Conservation (phyloP, 331 rosid species). For the Malus hybrid region DNA sequence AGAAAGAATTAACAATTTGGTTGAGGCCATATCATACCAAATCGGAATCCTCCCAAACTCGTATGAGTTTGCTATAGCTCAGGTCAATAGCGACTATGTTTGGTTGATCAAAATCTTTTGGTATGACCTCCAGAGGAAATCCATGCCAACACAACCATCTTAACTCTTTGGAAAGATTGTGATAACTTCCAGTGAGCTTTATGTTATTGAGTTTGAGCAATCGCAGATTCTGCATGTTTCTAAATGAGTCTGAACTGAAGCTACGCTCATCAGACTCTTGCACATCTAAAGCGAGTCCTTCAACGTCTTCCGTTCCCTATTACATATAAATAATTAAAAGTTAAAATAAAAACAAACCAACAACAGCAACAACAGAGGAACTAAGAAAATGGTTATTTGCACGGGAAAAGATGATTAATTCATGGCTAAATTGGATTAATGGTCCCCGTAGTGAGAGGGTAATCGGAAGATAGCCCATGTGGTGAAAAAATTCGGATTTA, state of each 20-base stretch:
- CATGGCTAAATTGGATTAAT: too few relatives aligned
- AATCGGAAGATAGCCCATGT: too few relatives aligned
- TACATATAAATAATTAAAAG: too few relatives aligned
- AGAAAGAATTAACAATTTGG: too few relatives aligned
- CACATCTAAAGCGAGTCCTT: background rate
- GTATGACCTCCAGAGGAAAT: slow-evolving; percentile 12
- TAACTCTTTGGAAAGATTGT: slow-evolving; percentile 6
- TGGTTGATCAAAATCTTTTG: slow-evolving; percentile 3
- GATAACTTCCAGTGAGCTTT: background rate
- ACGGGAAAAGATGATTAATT: too few relatives aligned
- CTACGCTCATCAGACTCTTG: background rate
- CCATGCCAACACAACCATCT: slow-evolving; percentile 35
- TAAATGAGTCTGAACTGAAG: slow-evolving; percentile 4
- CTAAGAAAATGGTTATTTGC: too few relatives aligned
- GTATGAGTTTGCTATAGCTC: slow-evolving; percentile 12
- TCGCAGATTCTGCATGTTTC: slow-evolving; percentile 8
- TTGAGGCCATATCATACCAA: slow-evolving; percentile 3
- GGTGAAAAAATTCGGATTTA: too few relatives aligned
- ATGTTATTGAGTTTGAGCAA: slow-evolving; percentile 14
- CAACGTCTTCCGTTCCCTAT: background rate
- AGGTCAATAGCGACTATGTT: slow-evolving; percentile 16
- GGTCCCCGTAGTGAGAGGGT: too few relatives aligned
- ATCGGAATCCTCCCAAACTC: slow-evolving; percentile 4
- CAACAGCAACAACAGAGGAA: too few relatives aligned
- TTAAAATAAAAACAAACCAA: too few relatives aligned